Conservation (phyloP, 2,329 filamentous ascomycete genomes). For the Fusarium concolor region DNA sequence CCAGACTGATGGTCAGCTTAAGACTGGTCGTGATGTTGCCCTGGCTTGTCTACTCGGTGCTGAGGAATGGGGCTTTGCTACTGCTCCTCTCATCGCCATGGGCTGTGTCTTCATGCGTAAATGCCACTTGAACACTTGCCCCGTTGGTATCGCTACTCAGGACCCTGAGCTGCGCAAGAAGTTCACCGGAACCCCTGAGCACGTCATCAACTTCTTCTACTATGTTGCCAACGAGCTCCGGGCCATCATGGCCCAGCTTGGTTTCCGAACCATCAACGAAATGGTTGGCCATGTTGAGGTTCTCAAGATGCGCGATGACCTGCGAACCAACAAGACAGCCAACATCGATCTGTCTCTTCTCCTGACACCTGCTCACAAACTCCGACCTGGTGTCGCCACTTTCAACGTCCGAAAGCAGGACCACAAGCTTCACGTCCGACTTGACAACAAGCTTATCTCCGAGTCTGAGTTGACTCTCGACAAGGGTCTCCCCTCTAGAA, state of each 20-base stretch:
- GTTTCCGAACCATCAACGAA: constrained; percentile 95
- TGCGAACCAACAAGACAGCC: constrained; percentile 87
- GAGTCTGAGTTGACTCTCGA: constrained; percentile 95
- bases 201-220: constrained; percentile 99
- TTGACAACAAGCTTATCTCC: constrained; percentile 97
- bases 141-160: constrained; percentile 94
- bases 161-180: constrained; percentile 95
- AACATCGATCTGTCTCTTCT: constrained; percentile 95
- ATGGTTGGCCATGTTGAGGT: constrained; percentile 95
- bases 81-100: constrained; percentile 94
- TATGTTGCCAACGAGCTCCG: constrained; percentile 96
- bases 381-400: constrained; percentile 92
- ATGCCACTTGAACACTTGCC: constrained; percentile 80
- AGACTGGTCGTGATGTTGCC: constrained; percentile 92
- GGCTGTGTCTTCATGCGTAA: constrained; percentile 96
- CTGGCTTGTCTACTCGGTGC: constrained; percentile 95
- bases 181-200: constrained; percentile 91
- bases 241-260: constrained; percentile 95
- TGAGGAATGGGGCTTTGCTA: constrained; percentile 98
- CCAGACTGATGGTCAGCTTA: constrained; percentile 94
- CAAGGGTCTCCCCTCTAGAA: constrained; percentile 90
- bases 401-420: constrained; percentile 99
- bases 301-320: constrained; percentile 86
- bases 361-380: constrained; percentile 93
- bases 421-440: constrained; percentile 88